These are phyloP conservation scores for Malassezia pachydermatis DNA, from an alignment of 1,284 basidiomycete genomes.

Conservation along the genomic window DNA sequence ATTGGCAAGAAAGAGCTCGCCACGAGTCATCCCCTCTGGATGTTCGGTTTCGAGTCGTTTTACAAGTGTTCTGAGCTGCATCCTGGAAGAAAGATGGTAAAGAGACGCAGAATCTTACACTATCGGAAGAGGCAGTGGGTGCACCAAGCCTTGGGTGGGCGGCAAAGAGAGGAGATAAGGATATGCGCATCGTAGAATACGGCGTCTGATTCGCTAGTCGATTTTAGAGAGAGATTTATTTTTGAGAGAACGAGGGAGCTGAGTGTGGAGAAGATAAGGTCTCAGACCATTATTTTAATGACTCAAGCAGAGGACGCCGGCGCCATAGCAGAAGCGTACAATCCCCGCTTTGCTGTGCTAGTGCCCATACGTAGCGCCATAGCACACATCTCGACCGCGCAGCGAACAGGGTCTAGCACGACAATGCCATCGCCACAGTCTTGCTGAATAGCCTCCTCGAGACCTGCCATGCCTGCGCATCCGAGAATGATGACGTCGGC, in stretches of 20 bases:
- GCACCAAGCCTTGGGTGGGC: no score
- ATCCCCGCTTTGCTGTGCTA: not conserved
- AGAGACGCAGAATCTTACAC: no score
- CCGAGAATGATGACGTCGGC: not conserved
- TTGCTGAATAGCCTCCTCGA: not conserved
- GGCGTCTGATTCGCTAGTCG: no score
- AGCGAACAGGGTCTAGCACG: not conserved
- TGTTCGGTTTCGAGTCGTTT: not conserved
- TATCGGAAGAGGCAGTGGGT: no score
- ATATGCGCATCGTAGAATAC: no score
- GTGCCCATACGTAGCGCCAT: not conserved
- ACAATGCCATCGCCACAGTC: not conserved
- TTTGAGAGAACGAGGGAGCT: no score
- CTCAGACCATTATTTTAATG: no score
- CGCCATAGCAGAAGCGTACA: not conserved
- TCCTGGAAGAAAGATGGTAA: no score
- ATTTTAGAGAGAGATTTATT: no score
- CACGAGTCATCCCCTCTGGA: not conserved
- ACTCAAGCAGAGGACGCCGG: no score
- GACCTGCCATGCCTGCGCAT: not conserved
- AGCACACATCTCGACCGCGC: not conserved
- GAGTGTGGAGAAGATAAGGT: no score
- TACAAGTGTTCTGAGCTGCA: not conserved
- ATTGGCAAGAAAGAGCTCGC: not conserved
- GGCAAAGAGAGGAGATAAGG: no score